Conservation (phyloP, 2,329 filamentous ascomycete species). For the Diaporthe destruens region DNA sequence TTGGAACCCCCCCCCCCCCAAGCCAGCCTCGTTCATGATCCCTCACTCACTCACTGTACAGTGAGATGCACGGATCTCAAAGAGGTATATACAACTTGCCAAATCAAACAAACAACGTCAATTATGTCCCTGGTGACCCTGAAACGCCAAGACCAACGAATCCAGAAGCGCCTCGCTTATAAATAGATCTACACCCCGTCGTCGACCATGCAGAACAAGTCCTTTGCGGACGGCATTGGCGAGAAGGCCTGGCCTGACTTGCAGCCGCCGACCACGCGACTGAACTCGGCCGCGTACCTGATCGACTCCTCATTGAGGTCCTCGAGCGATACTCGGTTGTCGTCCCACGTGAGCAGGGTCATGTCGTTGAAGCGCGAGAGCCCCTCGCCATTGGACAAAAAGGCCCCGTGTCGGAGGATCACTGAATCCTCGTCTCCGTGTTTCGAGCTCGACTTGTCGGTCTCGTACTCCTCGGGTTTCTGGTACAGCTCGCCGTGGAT, state of each 20-base stretch:
- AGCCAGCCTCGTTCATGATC: neutral
- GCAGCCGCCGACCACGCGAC: conserved; percentile 77
- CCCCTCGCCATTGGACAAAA: conserved; percentile 61
- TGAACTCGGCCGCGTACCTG: conserved; percentile 71
- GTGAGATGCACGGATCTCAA: neutral
- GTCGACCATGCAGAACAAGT: conserved; percentile 74
- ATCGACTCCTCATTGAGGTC: conserved; percentile 59
- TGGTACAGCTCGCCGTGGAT: conserved; percentile 82
- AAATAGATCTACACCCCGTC: conserved; percentile 41
- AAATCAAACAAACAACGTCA: conserved; percentile 1
- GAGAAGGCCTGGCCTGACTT: conserved; percentile 43
- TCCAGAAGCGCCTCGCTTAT: conserved; percentile 35
- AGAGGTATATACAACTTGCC: conserved; percentile 34
- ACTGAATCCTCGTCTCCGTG: conserved; percentile 45
- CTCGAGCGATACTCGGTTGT: conserved; percentile 57
- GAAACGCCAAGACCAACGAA: conserved; percentile 24
- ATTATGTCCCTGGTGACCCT: neutral
- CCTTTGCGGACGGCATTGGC: conserved; percentile 59
- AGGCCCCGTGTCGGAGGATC: conserved; percentile 48
- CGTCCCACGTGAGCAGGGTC: conserved; percentile 75
- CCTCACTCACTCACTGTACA: neutral
- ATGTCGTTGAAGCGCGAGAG: conserved; percentile 61
- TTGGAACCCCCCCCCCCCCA: neutral
- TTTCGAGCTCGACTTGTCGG: conserved; percentile 46
- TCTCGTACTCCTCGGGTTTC: conserved; percentile 76